phyloP scores from a whole-genome alignment of 768 basidiomycete species.

The Grammothele lineata region DNA sequence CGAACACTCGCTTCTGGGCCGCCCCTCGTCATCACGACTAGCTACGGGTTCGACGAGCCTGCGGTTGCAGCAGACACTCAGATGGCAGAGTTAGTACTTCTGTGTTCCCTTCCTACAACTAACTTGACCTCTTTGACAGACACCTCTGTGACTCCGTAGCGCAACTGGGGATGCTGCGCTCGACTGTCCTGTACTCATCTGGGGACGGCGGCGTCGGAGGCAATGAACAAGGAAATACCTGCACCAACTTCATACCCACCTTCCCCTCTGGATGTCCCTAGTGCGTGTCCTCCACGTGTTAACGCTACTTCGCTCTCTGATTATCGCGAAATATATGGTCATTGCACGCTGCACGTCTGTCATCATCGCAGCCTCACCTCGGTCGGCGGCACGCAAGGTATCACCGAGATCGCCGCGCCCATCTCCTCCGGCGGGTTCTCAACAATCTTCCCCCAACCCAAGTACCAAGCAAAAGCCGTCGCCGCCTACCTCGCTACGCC shows the following conservation, averaged over 20 bases:
- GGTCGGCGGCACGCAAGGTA: constrained; percentile 32
- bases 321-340: no score
- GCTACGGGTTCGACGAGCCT: constrained; percentile 30
- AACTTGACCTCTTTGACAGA: no score
- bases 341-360: no score
- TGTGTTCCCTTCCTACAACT: no score
- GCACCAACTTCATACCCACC: constrained; percentile 28
- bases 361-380: constrained; percentile 27
- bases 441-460: constrained; percentile 24
- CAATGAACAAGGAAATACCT: no score
- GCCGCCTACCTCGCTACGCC: constrained; percentile 28
- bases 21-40: constrained; percentile 29
- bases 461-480: constrained; percentile 36
- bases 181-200: constrained; percentile 33
- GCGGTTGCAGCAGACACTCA: no score
- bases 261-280: constrained; percentile 34
- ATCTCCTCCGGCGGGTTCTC: constrained; percentile 32
- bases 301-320: no score
- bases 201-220: constrained; percentile 34
- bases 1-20: constrained; percentile 22
- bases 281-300: no score
- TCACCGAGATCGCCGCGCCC: constrained; percentile 23
- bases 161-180: no score
- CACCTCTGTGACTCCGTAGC: no score
- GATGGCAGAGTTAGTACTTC: no score